phyloP scores from a whole-genome alignment of 2,329 filamentous ascomycete genomes.

The Ustulina deusta region DNA sequence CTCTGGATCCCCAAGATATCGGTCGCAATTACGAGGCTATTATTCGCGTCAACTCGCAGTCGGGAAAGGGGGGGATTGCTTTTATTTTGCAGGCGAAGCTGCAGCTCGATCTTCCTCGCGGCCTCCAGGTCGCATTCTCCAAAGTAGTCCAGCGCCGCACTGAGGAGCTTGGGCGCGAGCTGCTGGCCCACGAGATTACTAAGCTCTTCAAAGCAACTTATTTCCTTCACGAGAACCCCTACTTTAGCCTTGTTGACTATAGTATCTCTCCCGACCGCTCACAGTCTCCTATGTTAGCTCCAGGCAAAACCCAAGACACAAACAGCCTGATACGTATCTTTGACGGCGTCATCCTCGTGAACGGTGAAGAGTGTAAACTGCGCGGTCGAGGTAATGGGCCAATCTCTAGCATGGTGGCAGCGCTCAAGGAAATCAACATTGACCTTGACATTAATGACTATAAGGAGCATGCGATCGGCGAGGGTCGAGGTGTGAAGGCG shows the following conservation, averaged over 20 bases:
- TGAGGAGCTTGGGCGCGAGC: constrained; percentile 84
- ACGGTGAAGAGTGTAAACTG: constrained; percentile 63
- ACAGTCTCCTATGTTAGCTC: constrained; percentile 73
- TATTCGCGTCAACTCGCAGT: constrained; percentile 97
- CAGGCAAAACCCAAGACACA: constrained; percentile 80
- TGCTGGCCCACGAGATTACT: constrained; percentile 85
- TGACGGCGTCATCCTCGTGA: background rate
- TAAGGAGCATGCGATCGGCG: constrained; percentile 94
- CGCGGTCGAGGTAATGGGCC: constrained; percentile 88
- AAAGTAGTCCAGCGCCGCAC: constrained; percentile 85
- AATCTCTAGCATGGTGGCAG: constrained; percentile 87
- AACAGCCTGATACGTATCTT: constrained; percentile 1
- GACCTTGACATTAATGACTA: constrained; percentile 95
- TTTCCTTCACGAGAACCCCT: constrained; percentile 83
- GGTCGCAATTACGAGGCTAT: constrained; percentile 97
- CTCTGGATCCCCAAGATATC: constrained; percentile 92
- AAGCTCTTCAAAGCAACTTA: constrained; percentile 90
- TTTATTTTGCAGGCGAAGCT: constrained; percentile 87
- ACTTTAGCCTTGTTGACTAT: constrained; percentile 91
- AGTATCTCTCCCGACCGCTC: constrained; percentile 88
- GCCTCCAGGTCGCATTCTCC: constrained; percentile 91
- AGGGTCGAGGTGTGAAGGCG: constrained; percentile 84
- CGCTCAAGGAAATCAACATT: constrained; percentile 81
- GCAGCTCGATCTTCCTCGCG: constrained; percentile 90
- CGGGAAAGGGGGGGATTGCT: constrained; percentile 91